A percentile compares a stretch with the other conserved stretches of the same genome.
These are phyloP conservation scores for Thuidium tamariscinum DNA, from an alignment of 225 moss, liverwort and hornwort species.

Conservation along the genomic window DNA sequence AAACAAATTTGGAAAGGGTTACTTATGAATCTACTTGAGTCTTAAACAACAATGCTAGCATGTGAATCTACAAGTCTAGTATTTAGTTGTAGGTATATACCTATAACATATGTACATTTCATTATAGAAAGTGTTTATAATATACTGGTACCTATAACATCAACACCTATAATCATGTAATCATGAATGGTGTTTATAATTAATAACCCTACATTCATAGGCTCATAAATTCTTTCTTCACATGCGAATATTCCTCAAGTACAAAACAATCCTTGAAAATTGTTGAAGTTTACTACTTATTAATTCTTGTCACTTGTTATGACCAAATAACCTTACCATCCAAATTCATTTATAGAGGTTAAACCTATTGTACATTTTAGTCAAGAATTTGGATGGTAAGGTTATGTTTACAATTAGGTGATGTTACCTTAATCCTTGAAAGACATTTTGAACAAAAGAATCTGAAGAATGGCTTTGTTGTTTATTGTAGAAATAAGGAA, in stretches of 20 bases:
- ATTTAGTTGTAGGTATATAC: too few relatives aligned
- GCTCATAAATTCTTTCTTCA: too few relatives aligned
- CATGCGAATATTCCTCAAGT: too few relatives aligned
- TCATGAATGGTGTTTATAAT: too few relatives aligned
- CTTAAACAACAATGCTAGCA: background rate
- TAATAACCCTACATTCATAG: too few relatives aligned
- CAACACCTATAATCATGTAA: too few relatives aligned
- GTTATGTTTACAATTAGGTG: background rate
- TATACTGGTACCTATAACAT: too few relatives aligned
- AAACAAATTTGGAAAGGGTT: background rate
- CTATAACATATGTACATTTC: too few relatives aligned
- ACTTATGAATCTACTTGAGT: background rate
- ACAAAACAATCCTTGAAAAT: background rate
- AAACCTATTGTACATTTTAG: background rate
- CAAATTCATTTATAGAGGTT: background rate
- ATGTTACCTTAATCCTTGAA: background rate
- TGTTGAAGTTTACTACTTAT: fast-evolving
- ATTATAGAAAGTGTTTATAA: too few relatives aligned
- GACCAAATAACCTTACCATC: too few relatives aligned
- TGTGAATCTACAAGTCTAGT: too few relatives aligned
- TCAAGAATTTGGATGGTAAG: fast-evolving
- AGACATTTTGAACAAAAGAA: fast-evolving
- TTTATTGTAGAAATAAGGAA: background rate
- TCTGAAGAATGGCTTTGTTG: background rate
- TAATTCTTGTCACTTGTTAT: fast-evolving